Evolutionary conservation across 768 basidiomycete species (phyloP), one percentile per base, ranked within the genome.

Genomic region (Naganishia kalamii): DNA sequence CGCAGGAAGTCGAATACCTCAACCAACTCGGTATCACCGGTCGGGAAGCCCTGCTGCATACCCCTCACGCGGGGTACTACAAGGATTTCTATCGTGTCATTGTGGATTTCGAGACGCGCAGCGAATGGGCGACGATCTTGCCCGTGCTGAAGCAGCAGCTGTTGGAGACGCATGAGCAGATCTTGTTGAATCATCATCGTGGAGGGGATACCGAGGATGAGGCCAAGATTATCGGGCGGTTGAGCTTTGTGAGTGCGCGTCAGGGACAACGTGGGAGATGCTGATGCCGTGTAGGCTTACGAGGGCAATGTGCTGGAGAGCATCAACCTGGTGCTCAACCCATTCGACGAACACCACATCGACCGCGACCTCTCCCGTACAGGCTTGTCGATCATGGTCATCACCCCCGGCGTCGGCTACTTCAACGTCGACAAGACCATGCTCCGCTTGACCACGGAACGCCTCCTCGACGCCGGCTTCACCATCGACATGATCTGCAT

Each of bases 31-130:
- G 50, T 13, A 46, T 43, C 21, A 44, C 52, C 11, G 66, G 66
- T 7, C 54, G 37, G 33, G 60, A 50, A 11, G 67, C 67, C 6
- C 60, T 68, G 10, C 59, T 41, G 8, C 68, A 75, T 65, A 67
- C 69, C 57, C 33, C 74, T 30, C 54, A 73, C 19, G 60, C 68
- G 8, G 71, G 70, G 6, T 90, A 86, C 86, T 92, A 92, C 80
- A 94, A 96, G 77, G 96, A 96, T 75, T 94, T 93, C 72, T 97
- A 86, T 84, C 92, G 94, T 78, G 87, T 98, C 70, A 89, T 93
- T 73, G 89, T 90, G 4, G 94, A 98, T 74, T 81, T 94, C 33
- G 92, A 98, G 72, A 85, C 90, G 50, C 82, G 91, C 47, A 81
- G 85, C 65, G 90, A 93, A 71, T 94, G 92, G 90, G 87, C 87